These are phyloP conservation scores for Quercus gilva DNA, from an alignment of 306 rosid genomes.

Conservation along the genomic window DNA sequence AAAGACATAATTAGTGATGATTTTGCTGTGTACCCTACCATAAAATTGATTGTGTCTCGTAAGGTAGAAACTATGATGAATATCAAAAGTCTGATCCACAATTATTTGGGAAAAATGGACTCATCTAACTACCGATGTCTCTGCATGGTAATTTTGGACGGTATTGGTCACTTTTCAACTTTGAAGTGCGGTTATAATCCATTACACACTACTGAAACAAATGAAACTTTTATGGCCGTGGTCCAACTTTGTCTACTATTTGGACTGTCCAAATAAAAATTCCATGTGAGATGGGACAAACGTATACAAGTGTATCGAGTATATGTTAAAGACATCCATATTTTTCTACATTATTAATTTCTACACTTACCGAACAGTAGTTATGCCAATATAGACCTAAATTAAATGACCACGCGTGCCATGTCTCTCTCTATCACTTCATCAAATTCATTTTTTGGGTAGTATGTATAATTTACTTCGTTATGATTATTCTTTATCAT, in stretches of 20 bases:
- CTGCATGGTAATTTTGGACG: constrained; percentile 21
- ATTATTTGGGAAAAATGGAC: not conserved
- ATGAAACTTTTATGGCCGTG: constrained; percentile 25
- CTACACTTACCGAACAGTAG: constrained; percentile 33
- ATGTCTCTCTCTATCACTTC: constrained; percentile 16
- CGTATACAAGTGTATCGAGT: constrained; percentile 14
- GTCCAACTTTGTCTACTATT: constrained; percentile 10
- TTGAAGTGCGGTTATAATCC: constrained; percentile 16
- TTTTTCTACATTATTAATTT: constrained; percentile 21
- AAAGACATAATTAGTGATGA: not conserved
- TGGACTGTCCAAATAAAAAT: constrained; percentile 13
- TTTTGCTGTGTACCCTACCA: not conserved
- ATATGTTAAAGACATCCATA: not conserved
- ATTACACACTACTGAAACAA: not conserved
- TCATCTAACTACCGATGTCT: not conserved
- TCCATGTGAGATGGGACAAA: constrained; percentile 14
- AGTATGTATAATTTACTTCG: too few species aligned
- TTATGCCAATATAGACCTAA: constrained; percentile 36
- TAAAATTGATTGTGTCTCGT: not conserved
- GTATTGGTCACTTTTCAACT: not conserved
- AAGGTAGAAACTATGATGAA: not conserved
- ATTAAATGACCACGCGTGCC: constrained; percentile 50
- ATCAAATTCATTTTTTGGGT: not conserved
- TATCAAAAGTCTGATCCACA: not conserved
- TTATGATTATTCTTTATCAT: too few species aligned